Base-by-base conservation (phyloP, 1,139 yeast genomes). In the Kodamaea anthophila region DNA sequence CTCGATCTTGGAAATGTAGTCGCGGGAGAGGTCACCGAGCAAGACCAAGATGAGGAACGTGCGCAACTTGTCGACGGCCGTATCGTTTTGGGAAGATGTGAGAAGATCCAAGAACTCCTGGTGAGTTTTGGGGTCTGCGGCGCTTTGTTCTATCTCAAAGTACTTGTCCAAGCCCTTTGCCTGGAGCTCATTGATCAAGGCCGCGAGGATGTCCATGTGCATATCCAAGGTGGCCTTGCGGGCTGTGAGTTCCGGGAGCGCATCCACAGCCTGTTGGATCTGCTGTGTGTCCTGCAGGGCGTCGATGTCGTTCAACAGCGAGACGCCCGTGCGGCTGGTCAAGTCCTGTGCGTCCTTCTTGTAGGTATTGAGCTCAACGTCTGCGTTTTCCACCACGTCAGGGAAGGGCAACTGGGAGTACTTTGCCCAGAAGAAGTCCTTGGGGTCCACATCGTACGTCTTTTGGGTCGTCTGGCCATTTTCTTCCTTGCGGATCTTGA, bases 301-400 rank as follows among this genome's bases (percentile, higher is more conserved):
- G 47, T 81, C 85, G 28, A 91, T 68, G 41, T 88, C 96, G 38
- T 72, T 74, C 29, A 86, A 61, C 1, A 78, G 70, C 5, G 73
- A 60, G 13, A 80, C 77, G 5, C 94, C 95, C 0, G 95, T 82
- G 40, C 72, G 77, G 37, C 74, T 71, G 3, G 97, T 86, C 35
- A 93, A 68, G 35, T 82, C 94, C 38, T 77, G 80, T 2, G 97
- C 96, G 45, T 86, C 96, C 36, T 74, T 72, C 43, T 88, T 88
- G 57, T 91, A 91, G 34, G 70, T 67, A 39, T 80, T 77, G 37
- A 88, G 67, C 38, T 87, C 96, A 11, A 70, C 60, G 50, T 93
- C 97, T 15, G 94, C 91, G 54, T 85, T 85, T 51, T 91, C 98
- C 19, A 94, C 98, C 13, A 93, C 97, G 52, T 91, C 96, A 1